These are phyloP conservation scores for Chrysanthemum makinoi DNA, from an alignment of 129 eudicot genomes.

Conservation along the genomic window DNA sequence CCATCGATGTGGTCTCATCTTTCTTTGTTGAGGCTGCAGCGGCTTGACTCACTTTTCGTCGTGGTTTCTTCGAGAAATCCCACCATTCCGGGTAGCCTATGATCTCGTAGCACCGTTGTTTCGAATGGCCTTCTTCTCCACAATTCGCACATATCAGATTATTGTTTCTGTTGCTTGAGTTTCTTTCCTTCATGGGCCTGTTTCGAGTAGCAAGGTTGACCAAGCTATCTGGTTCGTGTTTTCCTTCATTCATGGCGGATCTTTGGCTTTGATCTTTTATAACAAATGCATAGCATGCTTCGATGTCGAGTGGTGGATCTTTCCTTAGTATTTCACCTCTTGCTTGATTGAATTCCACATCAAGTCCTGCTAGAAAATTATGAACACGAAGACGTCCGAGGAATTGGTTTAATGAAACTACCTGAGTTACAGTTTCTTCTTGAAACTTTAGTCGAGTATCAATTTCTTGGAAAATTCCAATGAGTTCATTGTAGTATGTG, in stretches of 20 bases:
- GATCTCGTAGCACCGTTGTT: constrained; percentile 17
- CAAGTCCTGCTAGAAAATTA: constrained; percentile 16
- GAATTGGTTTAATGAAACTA: not conserved
- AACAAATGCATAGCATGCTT: too few species aligned
- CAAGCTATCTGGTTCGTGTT: constrained; percentile 6
- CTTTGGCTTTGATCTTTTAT: too few species aligned
- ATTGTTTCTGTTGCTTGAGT: not conserved
- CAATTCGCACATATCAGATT: constrained; percentile 2
- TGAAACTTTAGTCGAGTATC: not conserved
- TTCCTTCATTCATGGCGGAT: too few species aligned
- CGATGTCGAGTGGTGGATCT: not conserved
- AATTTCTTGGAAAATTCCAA: constrained; percentile 18
- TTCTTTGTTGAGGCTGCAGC: not conserved
- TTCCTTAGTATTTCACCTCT: constrained; percentile 8
- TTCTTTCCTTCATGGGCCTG: constrained; percentile 7
- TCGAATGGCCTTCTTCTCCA: constrained; percentile 19
- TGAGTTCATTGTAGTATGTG: constrained; percentile 7
- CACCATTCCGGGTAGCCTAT: constrained; percentile 18
- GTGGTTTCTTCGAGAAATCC: constrained; percentile 22
- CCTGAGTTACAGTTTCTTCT: not conserved
- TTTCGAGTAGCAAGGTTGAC: constrained; percentile 5
- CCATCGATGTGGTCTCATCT: not conserved
- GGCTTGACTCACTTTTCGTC: constrained; percentile 9
- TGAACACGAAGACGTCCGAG: constrained; percentile 14
- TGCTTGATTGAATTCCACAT: constrained; percentile 16